Conservation (phyloP, 176 grass and related monocot species). For the Musa beccarii region DNA sequence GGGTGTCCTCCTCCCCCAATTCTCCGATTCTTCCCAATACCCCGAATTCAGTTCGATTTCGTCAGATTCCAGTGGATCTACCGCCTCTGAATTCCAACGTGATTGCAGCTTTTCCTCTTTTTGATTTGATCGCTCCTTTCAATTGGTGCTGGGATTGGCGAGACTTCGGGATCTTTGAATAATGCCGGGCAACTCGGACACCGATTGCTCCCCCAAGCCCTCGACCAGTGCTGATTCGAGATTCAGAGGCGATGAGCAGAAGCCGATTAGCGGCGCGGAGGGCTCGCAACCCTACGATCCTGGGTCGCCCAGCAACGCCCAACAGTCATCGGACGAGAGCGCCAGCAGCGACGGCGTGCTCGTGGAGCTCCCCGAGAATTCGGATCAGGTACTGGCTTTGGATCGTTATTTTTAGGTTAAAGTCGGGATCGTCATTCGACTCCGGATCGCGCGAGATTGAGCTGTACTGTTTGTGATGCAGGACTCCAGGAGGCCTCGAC, state of each 20-base stretch:
- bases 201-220: conserved; percentile 72
- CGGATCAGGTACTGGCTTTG: conserved; percentile 20
- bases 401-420: background rate
- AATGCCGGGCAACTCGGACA: conserved; percentile 78
- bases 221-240: conserved; percentile 33
- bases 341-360: conserved; percentile 95
- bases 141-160: background rate
- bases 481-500: conserved; percentile 45
- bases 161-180: background rate
- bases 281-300: conserved; percentile 3
- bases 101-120: no score
- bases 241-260: conserved; percentile 21
- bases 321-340: conserved; percentile 55
- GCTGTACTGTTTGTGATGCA: conserved; percentile 22
- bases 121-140: no score
- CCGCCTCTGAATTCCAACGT: no score
- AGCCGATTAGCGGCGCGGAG: conserved; percentile 24
- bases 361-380: conserved; percentile 76
- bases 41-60: no score
- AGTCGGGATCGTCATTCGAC: background rate
- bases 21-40: no score
- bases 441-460: background rate
- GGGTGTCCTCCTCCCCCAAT: no score
- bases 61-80: no score
- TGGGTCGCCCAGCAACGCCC: conserved; percentile 1